Base-by-base conservation (phyloP, 2,329 filamentous ascomycete genomes). In the Clarireedia sp. region DNA sequence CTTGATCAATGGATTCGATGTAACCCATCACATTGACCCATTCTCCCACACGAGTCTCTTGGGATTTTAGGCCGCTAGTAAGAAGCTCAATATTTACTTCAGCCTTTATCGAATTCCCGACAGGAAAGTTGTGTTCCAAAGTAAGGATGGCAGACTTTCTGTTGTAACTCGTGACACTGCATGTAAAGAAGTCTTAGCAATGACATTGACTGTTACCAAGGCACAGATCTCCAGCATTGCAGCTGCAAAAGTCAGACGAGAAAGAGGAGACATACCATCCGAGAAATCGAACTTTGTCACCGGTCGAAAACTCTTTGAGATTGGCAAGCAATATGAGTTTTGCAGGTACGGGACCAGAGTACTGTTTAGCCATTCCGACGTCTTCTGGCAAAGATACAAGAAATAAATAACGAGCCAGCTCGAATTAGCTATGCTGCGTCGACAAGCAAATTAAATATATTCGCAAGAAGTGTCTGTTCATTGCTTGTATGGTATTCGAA, bases 11-110 rank as follows among this genome's bases (percentile, higher is more conserved):
- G 29, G 21, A 21, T 41, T 74, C 77, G 53, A 91, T 75, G 68
- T 95, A 95, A 5, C 91, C 92, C 61, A 96, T 81, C 3, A 96
- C 78, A 68, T 96, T 95, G 49, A 96, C 71, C 90, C 91, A 96
- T 57, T 86, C 79, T n/a, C 92, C 92, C 24, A 87, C 73, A 50
- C 83, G 78, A 51, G 87, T 78, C 50, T 87, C 77, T 55, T 84
- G 78, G 21, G 78, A 71, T 19, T 79, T 81, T 56, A 94, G 72
- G 9, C 73, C 77, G 64, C 84, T 78, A 5, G 95, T 77, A 2
- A 95, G 70, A 60, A 91, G 80, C 51, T 81, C 78, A 57, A 95
- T 78, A 64, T 94, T 82, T 37, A 95, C 87, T 38, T 75, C 67
- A 1, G 82, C 85, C 48, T 71, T 71, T 41, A 78, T 71, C 21